Evolutionary conservation across 306 rosid genomes (phyloP), one percentile per base, ranked within the genome.

Genomic region (Cyclanthera cordifolia): DNA sequence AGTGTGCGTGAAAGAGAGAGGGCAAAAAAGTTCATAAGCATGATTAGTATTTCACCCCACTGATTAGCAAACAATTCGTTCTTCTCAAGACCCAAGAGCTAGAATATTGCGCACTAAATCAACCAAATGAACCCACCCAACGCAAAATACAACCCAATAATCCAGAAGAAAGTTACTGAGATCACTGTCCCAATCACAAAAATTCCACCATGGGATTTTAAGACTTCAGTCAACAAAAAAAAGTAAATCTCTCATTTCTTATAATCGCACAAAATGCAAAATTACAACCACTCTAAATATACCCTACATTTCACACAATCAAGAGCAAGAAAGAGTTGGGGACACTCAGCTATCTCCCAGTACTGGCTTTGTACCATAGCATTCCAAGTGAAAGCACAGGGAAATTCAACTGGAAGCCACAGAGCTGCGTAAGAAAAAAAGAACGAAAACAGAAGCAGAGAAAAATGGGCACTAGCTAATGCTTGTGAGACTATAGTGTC

Each of bases 401-500:
- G 20, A 51, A 10, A 19, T 41, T 3, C 25, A n/a, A 70, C 17
- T 5, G 20, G 17, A 45, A 28, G 12, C 37, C 28, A 25, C 11
- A 53, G n/a, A 24, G 41, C n/a, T 1, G 49, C 2, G 66, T 16
- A 9, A 1, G 43, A 9, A 17, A 30, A 32, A 23, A 10, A 41
- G 46, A 30, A 32, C 19, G 15, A 49, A 37, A 60, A 74, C 12
- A 4, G 37, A 3, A 72, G 28, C 15, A 43, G 53, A 73, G 25
- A 13, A 60, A 56, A 72, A 53, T 47, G 72, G 78, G 72, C 28
- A 79, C 78, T 71, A 76, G 69, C 14, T 1, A 5, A 51, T 30
- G 23, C 24, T 20, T 53, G 56, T 56, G 72, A 53, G 50, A 47
- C 52, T 63, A 16, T 14, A 27, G 72, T 28, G 45, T 73, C 85